Evolutionary conservation across 805 yeast genomes (phyloP), one percentile per base, ranked within the genome.

Genomic region (Lachancea kluyveri): DNA sequence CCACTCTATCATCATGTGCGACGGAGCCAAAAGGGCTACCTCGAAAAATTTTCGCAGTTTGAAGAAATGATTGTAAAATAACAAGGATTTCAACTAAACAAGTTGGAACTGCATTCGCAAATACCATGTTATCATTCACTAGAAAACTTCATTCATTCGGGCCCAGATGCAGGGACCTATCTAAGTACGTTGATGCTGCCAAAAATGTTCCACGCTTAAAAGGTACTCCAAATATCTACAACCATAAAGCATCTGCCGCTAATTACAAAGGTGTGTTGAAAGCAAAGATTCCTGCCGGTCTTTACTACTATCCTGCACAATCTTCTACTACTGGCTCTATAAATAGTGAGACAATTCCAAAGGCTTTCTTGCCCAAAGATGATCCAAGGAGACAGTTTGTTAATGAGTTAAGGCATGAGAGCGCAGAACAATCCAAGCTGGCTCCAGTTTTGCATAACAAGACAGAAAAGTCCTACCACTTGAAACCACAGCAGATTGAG

Each of bases 281-380:
- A 27, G 55, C 54, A 4, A 53, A 63, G 31, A 60, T 70, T 12
- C 73, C 78, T 1, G 62, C 68, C 15, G 90, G 90, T 4, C 59
- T 83, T 17, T 72, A 75, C 24, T 65, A 63, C 46, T 67, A 72
- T 41, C 78, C 77, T 12, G 70, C 85, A 24, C 87, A 86, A 15
- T 72, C 88, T 3, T 70, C 81, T 9, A 66, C 79, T 17, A 58
- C 70, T 8, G 60, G 67, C 36, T 60, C 73, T 55, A 36, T 56
- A 40, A 56, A 70, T 62, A 52, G 53, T 34, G 63, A 58, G 40
- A 53, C 59, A 2, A 78, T 92, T 2, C 94, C 94, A 11, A 67
- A 66, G 31, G 74, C 77, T 3, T 84, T 84, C 52, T 55, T 84
- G 35, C 86, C 92, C 8, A 42, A 59, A 5, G 58, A 55, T 24